Evolutionary conservation across 495 filamentous ascomycete species (phyloP).

Genomic region (Penicillium canariense): DNA sequence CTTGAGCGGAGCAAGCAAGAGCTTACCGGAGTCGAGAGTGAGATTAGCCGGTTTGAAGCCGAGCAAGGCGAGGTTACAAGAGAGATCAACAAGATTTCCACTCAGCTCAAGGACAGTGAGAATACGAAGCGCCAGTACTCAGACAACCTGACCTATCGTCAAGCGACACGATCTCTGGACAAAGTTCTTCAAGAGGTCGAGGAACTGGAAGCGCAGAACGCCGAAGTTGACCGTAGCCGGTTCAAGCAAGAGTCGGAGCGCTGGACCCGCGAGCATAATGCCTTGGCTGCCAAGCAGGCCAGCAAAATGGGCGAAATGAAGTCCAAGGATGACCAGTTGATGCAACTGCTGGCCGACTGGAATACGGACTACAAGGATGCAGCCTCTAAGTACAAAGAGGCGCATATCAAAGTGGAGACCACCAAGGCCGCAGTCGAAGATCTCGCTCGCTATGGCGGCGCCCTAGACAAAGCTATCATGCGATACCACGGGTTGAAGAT

Average conservation of each 20-base stretch:
- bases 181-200: constrained; percentile 65
- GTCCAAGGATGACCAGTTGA: constrained; percentile 77
- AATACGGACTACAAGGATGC: constrained; percentile 84
- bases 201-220: constrained; percentile 76
- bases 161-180: constrained; percentile 64
- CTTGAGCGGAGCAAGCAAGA: constrained; percentile 67
- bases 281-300: constrained; percentile 57
- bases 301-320: constrained; percentile 70
- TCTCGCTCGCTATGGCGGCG: constrained; percentile 71
- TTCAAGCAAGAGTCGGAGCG: constrained; percentile 65
- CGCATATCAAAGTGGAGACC: constrained; percentile 86
- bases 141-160: constrained; percentile 84
- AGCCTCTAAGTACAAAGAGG: constrained; percentile 76
- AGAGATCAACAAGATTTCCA: constrained; percentile 73
- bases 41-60: constrained; percentile 61
- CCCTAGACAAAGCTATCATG: constrained; percentile 96
- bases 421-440: constrained; percentile 93
- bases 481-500: constrained; percentile 93
- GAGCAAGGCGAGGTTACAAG: constrained; percentile 65
- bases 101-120: constrained; percentile 72
- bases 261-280: constrained; percentile 60
- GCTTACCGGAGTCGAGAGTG: constrained; percentile 62
- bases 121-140: constrained; percentile 76
- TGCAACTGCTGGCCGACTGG: constrained; percentile 69
- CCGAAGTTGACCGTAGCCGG: constrained; percentile 73